Conservation (phyloP, 2,329 filamentous ascomycete genomes). For the Claviceps paspali region DNA sequence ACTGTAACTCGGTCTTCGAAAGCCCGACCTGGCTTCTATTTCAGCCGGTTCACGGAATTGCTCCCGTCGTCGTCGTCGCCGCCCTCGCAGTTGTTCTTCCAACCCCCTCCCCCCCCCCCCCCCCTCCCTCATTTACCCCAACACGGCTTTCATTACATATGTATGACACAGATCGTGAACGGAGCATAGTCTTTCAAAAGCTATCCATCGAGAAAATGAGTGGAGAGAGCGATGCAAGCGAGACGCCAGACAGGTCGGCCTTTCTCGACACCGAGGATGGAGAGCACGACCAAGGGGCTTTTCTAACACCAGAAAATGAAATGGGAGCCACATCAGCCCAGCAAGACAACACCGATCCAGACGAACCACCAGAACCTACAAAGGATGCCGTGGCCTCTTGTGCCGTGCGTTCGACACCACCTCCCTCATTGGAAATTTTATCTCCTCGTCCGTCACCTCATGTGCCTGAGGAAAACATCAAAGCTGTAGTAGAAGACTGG, state of each 20-base stretch:
- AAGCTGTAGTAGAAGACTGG: constrained; percentile 6
- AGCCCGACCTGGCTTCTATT: neutral
- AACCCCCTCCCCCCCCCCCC: neutral
- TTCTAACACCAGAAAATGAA: constrained; percentile 1
- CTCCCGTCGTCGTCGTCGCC: neutral
- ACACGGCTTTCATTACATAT: neutral
- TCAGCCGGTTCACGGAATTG: neutral
- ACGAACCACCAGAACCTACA: neutral
- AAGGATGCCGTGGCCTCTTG: neutral
- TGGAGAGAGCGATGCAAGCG: neutral
- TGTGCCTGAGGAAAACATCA: neutral
- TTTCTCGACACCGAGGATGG: neutral
- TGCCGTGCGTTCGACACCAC: neutral
- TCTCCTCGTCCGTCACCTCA: constrained; percentile 3
- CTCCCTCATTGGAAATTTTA: neutral
- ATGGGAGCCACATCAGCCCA: neutral
- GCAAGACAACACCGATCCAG: neutral
- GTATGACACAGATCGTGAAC: neutral
- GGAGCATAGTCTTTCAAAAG: neutral
- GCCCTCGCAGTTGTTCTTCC: neutral
- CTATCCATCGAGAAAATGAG: neutral
- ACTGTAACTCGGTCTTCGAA: neutral
- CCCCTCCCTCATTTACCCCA: neutral
- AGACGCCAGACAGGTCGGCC: neutral
- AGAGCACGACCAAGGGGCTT: constrained; percentile 2